These are phyloP conservation scores for Artemisia argyi DNA, from an alignment of 129 eudicot genomes.

Conservation along the genomic window DNA sequence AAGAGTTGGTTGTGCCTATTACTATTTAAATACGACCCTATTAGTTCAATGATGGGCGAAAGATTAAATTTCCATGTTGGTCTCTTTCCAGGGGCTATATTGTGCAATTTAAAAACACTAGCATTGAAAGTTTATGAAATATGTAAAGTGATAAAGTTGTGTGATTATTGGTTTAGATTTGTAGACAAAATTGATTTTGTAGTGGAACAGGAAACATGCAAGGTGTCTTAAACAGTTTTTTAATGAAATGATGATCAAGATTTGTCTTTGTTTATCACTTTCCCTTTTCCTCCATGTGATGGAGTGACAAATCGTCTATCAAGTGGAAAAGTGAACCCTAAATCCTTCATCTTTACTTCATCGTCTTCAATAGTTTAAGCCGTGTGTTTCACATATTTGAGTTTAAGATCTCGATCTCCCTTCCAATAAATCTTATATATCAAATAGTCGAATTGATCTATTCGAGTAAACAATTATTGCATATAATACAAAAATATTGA, in stretches of 20 bases:
- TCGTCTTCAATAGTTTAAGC: slow-evolving; percentile 13
- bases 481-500: no score
- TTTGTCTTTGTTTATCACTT: slow-evolving; percentile 39
- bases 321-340: slow-evolving; percentile 36
- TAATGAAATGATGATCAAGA: slow-evolving; percentile 12
- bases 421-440: no score
- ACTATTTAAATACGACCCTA: no score
- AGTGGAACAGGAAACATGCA: slow-evolving; percentile 20
- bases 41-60: neutral
- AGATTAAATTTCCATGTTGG: neutral
- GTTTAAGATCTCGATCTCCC: no score
- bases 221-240: slow-evolving; percentile 8
- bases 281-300: slow-evolving; percentile 35
- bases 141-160: slow-evolving; percentile 1
- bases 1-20: no score
- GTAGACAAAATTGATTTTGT: slow-evolving; percentile 22
- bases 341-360: slow-evolving; percentile 38
- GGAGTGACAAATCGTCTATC: slow-evolving; percentile 37
- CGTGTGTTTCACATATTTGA: neutral
- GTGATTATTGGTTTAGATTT: slow-evolving; percentile 10
- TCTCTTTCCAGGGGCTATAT: neutral
- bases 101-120: neutral
- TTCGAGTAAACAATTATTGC: no score
- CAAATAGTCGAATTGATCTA: no score
- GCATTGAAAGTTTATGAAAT: neutral